Evolutionary conservation across 2,329 filamentous ascomycete species (phyloP).

Genomic region (Ophiostoma pallidulum): DNA sequence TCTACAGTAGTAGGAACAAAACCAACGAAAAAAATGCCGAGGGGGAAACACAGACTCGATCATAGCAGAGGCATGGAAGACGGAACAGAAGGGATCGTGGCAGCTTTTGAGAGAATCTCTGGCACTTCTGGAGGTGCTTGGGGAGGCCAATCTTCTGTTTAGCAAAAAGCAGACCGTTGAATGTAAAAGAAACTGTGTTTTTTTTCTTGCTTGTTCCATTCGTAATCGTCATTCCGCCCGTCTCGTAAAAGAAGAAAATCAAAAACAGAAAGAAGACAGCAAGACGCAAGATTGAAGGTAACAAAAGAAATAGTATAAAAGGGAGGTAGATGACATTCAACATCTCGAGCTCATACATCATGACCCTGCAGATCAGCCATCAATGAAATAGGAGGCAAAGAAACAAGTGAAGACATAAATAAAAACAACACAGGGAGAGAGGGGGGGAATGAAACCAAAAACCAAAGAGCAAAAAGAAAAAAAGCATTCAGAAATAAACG

Average conservation of each 20-base stretch:
- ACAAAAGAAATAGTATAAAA: background rate
- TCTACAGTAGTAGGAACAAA: no score
- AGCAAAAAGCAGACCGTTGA: background rate
- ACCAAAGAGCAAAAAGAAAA: background rate
- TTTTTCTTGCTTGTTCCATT: no score
- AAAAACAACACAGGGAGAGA: no score
- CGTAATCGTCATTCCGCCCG: no score
- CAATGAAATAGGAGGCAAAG: background rate
- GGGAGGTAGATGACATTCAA: background rate
- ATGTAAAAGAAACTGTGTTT: background rate
- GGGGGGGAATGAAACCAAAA: no score
- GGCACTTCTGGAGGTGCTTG: no score
- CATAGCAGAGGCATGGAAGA: no score
- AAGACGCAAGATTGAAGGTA: background rate
- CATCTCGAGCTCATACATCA: background rate
- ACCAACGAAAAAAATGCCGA: no score
- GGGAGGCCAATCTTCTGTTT: no score
- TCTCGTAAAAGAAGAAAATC: background rate
- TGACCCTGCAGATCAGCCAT: background rate
- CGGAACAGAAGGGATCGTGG: no score
- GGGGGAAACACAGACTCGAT: no score
- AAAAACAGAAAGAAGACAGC: background rate
- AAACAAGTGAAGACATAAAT: background rate
- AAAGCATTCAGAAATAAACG: slow-evolving; percentile 6
- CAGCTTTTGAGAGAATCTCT: no score